Conservation (phyloP, 176 grass and related monocot species). For the Canna indica region DNA sequence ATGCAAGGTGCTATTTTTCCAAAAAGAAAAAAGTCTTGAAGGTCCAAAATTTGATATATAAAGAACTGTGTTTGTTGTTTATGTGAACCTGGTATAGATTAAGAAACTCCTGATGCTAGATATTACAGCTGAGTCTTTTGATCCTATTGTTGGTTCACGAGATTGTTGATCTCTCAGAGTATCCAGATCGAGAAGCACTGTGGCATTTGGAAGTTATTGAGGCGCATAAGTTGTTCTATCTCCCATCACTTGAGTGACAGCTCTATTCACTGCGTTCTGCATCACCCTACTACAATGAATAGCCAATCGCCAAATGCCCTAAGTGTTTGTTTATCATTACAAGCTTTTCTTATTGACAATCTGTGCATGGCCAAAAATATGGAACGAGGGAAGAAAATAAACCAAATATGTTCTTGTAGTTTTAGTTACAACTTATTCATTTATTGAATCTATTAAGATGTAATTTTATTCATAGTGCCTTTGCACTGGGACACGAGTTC, state of each 20-base stretch:
- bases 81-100: not conserved
- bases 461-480: too few relatives aligned
- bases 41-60: too few relatives aligned
- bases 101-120: not conserved
- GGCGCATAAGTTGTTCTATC: constrained; percentile 45
- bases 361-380: too few relatives aligned
- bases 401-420: not conserved
- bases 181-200: constrained; percentile 69
- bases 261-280: not conserved
- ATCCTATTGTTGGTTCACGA: constrained; percentile 59
- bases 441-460: too few relatives aligned
- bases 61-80: too few relatives aligned
- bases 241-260: not conserved
- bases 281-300: not conserved
- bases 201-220: constrained; percentile 84
- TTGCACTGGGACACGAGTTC: too few relatives aligned
- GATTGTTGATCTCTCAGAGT: constrained; percentile 60
- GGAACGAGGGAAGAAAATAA: not conserved
- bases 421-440: too few relatives aligned
- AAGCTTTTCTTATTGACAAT: not conserved
- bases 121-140: not conserved
- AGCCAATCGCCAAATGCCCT: not conserved
- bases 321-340: not conserved
- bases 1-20: too few relatives aligned
- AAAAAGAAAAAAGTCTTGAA: too few relatives aligned